Conservation (phyloP, 2,329 filamentous ascomycete genomes). For the Ascosphaera aggregata region DNA sequence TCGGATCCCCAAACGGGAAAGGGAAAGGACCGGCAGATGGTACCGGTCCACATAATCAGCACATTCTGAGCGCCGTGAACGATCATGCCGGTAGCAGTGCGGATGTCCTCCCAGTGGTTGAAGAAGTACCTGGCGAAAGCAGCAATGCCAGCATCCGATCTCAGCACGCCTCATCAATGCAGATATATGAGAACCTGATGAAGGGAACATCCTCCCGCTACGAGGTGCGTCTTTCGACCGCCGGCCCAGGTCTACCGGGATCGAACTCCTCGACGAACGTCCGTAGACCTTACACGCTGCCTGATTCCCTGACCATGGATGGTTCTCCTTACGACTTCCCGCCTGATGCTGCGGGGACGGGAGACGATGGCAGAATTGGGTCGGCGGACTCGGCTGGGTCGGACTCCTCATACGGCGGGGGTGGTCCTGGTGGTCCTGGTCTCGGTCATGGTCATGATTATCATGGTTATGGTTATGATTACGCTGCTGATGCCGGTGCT, state of each 20-base stretch:
- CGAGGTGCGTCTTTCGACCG: conserved; percentile 4
- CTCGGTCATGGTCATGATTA: background rate
- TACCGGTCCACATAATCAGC: conserved; percentile 31
- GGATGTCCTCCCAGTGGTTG: conserved; percentile 55
- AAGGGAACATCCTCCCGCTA: background rate
- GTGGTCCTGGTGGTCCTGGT: background rate
- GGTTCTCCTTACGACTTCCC: conserved; percentile 1
- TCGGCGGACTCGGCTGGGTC: background rate
- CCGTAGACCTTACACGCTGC: conserved; percentile 1
- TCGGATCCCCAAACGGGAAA: conserved; percentile 37
- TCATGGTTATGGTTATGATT: background rate
- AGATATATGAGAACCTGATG: conserved; percentile 2
- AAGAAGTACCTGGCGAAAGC: conserved; percentile 61
- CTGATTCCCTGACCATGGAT: conserved; percentile 2
- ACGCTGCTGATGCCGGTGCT: background rate
- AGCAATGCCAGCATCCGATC: conserved; percentile 11
- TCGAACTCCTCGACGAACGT: conserved; percentile 4
- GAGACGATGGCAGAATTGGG: conserved; percentile 1
- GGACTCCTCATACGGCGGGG: background rate
- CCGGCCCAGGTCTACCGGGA: conserved; percentile 4
- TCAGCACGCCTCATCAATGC: background rate
- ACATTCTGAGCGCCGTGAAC: conserved; percentile 33
- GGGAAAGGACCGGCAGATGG: conserved; percentile 13
- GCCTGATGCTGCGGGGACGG: background rate
- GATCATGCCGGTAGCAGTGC: conserved; percentile 29